These are phyloP conservation scores for Fusarium setosum DNA, from an alignment of 2,329 filamentous ascomycete genomes.

Conservation along the genomic window DNA sequence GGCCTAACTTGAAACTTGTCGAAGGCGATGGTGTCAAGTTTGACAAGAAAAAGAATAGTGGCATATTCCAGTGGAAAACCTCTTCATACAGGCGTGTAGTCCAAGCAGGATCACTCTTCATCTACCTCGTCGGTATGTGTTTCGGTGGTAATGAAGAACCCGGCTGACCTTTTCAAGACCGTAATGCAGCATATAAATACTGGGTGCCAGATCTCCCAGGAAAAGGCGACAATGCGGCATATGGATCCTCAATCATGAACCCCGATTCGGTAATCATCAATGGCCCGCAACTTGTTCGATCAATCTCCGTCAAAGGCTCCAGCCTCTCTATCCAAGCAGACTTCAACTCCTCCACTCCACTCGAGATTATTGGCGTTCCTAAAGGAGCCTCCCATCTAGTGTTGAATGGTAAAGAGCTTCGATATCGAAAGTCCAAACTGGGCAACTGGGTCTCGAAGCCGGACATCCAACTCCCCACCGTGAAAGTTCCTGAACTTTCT, in stretches of 20 bases:
- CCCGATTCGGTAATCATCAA: constrained; percentile 61
- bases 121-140: constrained; percentile 52
- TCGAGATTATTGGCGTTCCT: constrained; percentile 76
- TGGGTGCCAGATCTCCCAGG: constrained; percentile 70
- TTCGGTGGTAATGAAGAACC: rapidly evolving
- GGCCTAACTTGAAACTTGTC: constrained; percentile 21
- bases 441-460: constrained; percentile 63
- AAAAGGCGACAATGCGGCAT: constrained; percentile 38
- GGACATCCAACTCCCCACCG: constrained; percentile 61
- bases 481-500: constrained; percentile 66
- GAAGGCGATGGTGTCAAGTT: constrained; percentile 46
- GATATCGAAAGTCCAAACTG: constrained; percentile 51
- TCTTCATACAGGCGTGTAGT: constrained; percentile 44
- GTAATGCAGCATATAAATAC: constrained; percentile 75
- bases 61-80: constrained; percentile 48
- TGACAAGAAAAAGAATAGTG: constrained; percentile 25
- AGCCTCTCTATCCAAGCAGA: constrained; percentile 75
- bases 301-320: constrained; percentile 65
- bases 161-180: constrained; percentile 55
- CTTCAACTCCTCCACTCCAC: constrained; percentile 73
- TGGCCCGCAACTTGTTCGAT: constrained; percentile 73
- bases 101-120: constrained; percentile 52
- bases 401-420: constrained; percentile 53
- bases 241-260: constrained; percentile 49
- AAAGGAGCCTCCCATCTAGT: constrained; percentile 56